phyloP scores from a whole-genome alignment of 345 rosid species.

The Pugionium cornutum region DNA sequence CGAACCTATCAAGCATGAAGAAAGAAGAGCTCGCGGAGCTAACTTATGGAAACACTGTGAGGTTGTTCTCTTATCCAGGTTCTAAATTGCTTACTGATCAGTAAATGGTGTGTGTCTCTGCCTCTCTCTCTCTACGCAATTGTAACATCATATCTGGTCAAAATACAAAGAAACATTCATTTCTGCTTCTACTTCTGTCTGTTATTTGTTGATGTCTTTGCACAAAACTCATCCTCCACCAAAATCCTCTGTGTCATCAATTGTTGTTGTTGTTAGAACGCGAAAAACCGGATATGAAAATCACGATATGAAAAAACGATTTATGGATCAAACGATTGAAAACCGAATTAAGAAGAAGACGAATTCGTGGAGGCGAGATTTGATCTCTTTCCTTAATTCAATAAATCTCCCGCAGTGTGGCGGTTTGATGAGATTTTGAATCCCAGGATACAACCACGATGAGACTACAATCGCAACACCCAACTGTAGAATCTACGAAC shows the following conservation, averaged over 20 bases:
- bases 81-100: slow-evolving; percentile 34
- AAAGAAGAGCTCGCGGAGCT: slow-evolving; percentile 65
- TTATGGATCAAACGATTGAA: too few species aligned
- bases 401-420: too few species aligned
- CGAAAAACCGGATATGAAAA: too few species aligned
- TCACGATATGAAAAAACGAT: too few species aligned
- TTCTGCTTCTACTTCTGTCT: slow-evolving; percentile 5
- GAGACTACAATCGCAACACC: too few species aligned
- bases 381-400: too few species aligned
- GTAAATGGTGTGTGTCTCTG: slow-evolving; percentile 1
- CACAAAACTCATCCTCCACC: background rate
- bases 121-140: background rate
- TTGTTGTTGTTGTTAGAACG: background rate
- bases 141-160: slow-evolving; percentile 3
- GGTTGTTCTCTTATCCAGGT: slow-evolving; percentile 65
- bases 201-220: slow-evolving; percentile 15
- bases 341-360: too few species aligned
- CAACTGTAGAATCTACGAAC: too few species aligned
- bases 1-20: slow-evolving; percentile 59
- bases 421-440: too few species aligned
- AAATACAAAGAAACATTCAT: slow-evolving; percentile 12
- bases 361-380: too few species aligned
- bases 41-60: slow-evolving; percentile 61
- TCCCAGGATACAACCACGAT: too few species aligned
- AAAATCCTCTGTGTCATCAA: background rate